Conservation (phyloP, 352 stramenopile species). For the Phytophthora citrophthora region DNA sequence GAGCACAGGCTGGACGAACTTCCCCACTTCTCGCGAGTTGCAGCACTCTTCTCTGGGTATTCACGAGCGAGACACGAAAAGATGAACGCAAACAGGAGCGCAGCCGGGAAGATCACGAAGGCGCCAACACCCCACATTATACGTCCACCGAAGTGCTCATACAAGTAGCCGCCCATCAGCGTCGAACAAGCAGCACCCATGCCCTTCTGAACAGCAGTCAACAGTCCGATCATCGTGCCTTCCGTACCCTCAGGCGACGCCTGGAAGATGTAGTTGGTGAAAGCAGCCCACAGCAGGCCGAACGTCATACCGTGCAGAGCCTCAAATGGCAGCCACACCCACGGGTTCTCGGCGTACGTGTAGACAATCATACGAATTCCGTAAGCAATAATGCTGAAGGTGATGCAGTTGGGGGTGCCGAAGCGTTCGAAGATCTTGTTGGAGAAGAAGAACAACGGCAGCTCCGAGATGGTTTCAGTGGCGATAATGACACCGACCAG, state of each 20-base stretch:
- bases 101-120: slow-evolving; percentile 55
- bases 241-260: slow-evolving; percentile 65
- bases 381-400: slow-evolving; percentile 61
- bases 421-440: slow-evolving; percentile 71
- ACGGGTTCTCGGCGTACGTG: slow-evolving; percentile 68
- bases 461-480: slow-evolving; percentile 71
- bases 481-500: slow-evolving; percentile 75
- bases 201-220: slow-evolving; percentile 72
- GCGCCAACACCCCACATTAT: slow-evolving; percentile 68
- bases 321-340: slow-evolving; percentile 69
- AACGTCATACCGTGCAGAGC: slow-evolving; percentile 75
- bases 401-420: slow-evolving; percentile 58
- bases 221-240: slow-evolving; percentile 75
- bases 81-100: slow-evolving; percentile 47
- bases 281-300: slow-evolving; percentile 72
- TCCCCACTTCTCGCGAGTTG: slow-evolving; percentile 35
- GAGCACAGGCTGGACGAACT: slow-evolving; percentile 39
- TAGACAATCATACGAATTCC: slow-evolving; percentile 68
- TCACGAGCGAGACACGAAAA: slow-evolving; percentile 54
- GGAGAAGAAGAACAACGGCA: slow-evolving; percentile 79
- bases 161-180: slow-evolving; percentile 74
- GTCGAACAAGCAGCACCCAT: slow-evolving; percentile 66
- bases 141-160: slow-evolving; percentile 60
- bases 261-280: slow-evolving; percentile 82
- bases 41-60: slow-evolving; percentile 39